Conservation (phyloP, 768 basidiomycete genomes). For the Tulasnella sp. region DNA sequence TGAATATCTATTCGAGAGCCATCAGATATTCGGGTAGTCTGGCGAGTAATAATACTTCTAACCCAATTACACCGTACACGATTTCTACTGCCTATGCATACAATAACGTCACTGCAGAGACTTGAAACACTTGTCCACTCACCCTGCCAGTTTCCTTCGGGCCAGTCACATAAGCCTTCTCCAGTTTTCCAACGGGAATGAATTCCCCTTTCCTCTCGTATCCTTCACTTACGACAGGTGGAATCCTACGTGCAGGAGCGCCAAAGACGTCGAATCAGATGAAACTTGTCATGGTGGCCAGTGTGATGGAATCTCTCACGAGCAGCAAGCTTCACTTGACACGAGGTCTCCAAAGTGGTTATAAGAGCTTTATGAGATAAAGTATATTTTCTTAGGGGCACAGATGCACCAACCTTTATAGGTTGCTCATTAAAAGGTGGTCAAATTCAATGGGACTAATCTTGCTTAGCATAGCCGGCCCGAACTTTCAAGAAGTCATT, state of each 20-base stretch:
- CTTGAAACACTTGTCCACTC: not conserved
- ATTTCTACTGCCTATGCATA: too few relatives aligned
- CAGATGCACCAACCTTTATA: not conserved
- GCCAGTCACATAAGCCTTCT: slow-evolving; percentile 14
- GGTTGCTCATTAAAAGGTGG: not conserved
- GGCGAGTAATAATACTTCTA: too few relatives aligned
- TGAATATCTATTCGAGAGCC: not conserved
- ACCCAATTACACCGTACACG: too few relatives aligned
- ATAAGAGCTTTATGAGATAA: too few relatives aligned
- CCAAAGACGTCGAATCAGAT: too few relatives aligned
- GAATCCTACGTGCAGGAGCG: too few relatives aligned
- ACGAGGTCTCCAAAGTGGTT: too few relatives aligned
- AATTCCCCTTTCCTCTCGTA: slow-evolving; percentile 7
- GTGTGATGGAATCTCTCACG: too few relatives aligned
- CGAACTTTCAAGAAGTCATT: not conserved
- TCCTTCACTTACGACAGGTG: not conserved
- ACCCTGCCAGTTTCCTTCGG: not conserved
- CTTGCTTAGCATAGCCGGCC: not conserved
- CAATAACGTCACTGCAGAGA: too few relatives aligned
- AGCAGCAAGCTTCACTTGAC: too few relatives aligned
- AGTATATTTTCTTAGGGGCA: too few relatives aligned
- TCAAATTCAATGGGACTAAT: not conserved
- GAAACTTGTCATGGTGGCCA: too few relatives aligned
- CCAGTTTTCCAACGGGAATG: not conserved
- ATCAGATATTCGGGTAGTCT: not conserved